Percentiles rank a stretch among this genome's conserved stretches.
Conservation (phyloP, 495 filamentous ascomycete genomes). For the Penicillium angulare region DNA sequence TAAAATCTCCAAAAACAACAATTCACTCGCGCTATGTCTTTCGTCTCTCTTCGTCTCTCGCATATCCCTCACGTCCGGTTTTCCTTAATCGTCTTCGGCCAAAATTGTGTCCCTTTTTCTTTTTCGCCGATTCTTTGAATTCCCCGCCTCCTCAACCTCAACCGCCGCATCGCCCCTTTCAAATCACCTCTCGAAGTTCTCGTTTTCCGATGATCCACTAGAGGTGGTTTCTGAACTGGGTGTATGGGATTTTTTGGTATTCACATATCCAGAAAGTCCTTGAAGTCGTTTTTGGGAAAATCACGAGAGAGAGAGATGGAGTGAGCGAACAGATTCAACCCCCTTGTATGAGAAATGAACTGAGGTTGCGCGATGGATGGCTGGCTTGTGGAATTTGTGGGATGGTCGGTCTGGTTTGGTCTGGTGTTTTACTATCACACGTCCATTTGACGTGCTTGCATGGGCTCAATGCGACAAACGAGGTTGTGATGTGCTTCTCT, state of each 20-base stretch:
- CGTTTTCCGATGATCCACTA: constrained; percentile 18
- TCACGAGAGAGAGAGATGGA: constrained; percentile 31
- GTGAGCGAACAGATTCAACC: constrained; percentile 28
- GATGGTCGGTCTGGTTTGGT: constrained; percentile 27
- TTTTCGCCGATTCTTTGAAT: constrained; percentile 27
- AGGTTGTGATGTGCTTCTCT: constrained; percentile 32
- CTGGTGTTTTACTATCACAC: constrained; percentile 35
- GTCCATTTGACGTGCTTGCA: constrained; percentile 28
- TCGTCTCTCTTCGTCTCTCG: constrained; percentile 37
- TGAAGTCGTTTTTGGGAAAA: constrained; percentile 23
- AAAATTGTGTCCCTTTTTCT: constrained; percentile 29
- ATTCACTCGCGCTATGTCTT: constrained; percentile 32
- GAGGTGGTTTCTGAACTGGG: constrained; percentile 18
- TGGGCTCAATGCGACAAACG: constrained; percentile 36
- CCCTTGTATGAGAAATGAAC: constrained; percentile 33
- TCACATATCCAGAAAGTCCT: constrained; percentile 12
- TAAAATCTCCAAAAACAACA: constrained; percentile 50
- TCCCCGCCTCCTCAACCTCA: constrained; percentile 23
- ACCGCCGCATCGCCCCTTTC: constrained; percentile 24
- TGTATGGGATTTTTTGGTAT: constrained; percentile 22
- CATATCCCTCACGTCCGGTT: constrained; percentile 34
- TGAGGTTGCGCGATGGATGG: constrained; percentile 31
- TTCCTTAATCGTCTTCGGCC: constrained; percentile 30
- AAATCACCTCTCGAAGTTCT: constrained; percentile 11
- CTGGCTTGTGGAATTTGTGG: constrained; percentile 28